phyloP scores from a whole-genome alignment of 1,284 basidiomycete genomes.

The Inonotus hispidus region DNA sequence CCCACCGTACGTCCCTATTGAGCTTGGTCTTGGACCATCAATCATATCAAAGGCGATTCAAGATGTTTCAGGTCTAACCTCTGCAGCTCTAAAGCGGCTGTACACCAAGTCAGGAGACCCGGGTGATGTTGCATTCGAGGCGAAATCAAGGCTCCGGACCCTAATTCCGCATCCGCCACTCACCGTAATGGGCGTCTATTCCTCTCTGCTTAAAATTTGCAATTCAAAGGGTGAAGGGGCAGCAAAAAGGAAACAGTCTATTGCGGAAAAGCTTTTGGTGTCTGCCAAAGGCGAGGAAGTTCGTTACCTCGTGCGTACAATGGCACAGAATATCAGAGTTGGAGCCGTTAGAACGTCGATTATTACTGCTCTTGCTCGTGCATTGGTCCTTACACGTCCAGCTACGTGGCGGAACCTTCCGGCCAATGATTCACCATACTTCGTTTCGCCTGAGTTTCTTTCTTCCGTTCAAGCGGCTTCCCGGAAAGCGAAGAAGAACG shows the following conservation, averaged over 20 bases:
- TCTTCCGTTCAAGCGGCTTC: conserved; percentile 31
- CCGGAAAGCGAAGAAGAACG: conserved; percentile 38
- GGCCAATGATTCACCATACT: conserved; percentile 30
- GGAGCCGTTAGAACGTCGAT: conserved; percentile 86
- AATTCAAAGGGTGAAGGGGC: conserved; percentile 69
- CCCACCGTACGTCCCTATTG: conserved; percentile 70
- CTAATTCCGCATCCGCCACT: conserved; percentile 70
- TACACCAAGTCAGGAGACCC: conserved; percentile 68
- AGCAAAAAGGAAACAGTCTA: conserved; percentile 68
- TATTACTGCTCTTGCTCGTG: conserved; percentile 77
- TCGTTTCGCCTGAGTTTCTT: conserved; percentile 36
- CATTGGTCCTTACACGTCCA: conserved; percentile 63
- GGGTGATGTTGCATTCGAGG: conserved; percentile 82
- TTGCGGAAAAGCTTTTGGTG: conserved; percentile 80
- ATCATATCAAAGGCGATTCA: conserved; percentile 78
- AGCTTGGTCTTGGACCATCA: conserved; percentile 74
- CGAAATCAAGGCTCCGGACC: conserved; percentile 75
- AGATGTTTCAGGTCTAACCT: conserved; percentile 74
- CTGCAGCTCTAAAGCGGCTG: conserved; percentile 60
- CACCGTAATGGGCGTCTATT: conserved; percentile 59
- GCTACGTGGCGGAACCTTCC: conserved; percentile 21
- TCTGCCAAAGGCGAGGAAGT: conserved; percentile 84
- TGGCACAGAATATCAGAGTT: conserved; percentile 79
- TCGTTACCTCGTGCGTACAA: conserved; percentile 77
- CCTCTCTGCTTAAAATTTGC: conserved; percentile 60